Conservation (phyloP, 352 stramenopile genomes). For the Phytophthora multivora region DNA sequence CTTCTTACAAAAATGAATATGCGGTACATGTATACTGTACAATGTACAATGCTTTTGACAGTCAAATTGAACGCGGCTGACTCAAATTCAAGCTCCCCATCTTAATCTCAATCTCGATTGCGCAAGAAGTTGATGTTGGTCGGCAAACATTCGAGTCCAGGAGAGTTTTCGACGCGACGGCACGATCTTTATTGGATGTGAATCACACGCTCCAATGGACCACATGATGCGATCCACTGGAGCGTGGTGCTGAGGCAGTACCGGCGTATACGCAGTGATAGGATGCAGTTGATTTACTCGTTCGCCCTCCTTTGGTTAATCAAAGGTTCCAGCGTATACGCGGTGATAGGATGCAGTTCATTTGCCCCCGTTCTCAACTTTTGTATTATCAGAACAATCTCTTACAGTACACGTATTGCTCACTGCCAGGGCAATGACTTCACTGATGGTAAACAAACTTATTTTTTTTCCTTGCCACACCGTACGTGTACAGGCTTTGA, state of each 20-base stretch:
- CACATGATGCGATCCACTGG: constrained; percentile 10
- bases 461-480: not conserved
- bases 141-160: not conserved
- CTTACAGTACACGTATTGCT: too few relatives aligned
- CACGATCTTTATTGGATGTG: not conserved
- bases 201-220: not conserved
- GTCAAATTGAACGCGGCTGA: not conserved
- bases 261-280: constrained; percentile 17
- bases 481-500: constrained; percentile 10
- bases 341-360: too few relatives aligned
- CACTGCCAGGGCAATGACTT: constrained; percentile 2
- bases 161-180: constrained; percentile 5
- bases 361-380: too few relatives aligned
- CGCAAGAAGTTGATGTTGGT: constrained; percentile 11
- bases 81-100: constrained; percentile 6
- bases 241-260: constrained; percentile 3
- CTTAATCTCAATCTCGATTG: constrained; percentile 11
- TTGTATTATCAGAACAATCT: too few relatives aligned
- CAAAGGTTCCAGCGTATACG: too few relatives aligned
- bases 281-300: constrained; percentile 11
- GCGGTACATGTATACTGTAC: too few relatives aligned
- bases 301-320: not conserved
- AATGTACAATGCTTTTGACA: too few relatives aligned
- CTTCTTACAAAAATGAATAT: too few relatives aligned
- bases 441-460: not conserved